Evolutionary conservation across 176 grass and related monocot species (phyloP), one percentile per base, ranked within the genome.

Genomic region (Zea luxurians): DNA sequence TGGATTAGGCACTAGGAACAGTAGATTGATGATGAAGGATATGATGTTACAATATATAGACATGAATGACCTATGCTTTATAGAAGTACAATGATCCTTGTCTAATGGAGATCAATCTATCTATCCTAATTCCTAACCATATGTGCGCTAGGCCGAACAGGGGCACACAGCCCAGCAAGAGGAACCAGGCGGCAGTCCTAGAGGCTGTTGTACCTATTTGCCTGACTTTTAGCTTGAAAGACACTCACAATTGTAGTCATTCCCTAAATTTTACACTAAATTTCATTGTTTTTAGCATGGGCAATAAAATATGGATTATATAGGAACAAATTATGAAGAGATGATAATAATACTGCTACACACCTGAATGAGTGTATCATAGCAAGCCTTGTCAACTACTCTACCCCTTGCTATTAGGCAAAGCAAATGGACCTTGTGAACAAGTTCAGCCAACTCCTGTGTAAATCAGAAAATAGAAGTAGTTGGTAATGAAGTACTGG

Each of bases 361-460:
- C 70, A 98, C 95, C 95, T 98, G 91, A 90, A 94, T 98, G 43
- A 98, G 83, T 79, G 95, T 75, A 82, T 98, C 89, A 87, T 89
- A 65, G 78, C 95, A 98, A 58, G 87, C 85, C 85, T 90, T 90
- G 66, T 98, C 95, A 47, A 94, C 67, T 13, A 94, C 80, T 80
- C 89, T 94, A 61, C 95, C 95, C 66, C 95, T 73, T 90, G 95
- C 91, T 82, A 98, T 87, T 71, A 98, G 87, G 76, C 95, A 94
- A 61, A 94, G 80, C 70, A 98, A 86, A 89, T 98, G 91, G 75
- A 90, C 89, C 85, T 84, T 94, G 79, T 98, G 91, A 64, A 92
- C 81, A 37, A 98, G 89, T 82, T 98, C 95, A 70, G 87, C 83
- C 80, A 98, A 79, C 43, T 92, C 95, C 95, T 98, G 74, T 74